Base-by-base conservation (phyloP, 2,329 filamentous ascomycete genomes). In the Trichophyton mentagrophytes region DNA sequence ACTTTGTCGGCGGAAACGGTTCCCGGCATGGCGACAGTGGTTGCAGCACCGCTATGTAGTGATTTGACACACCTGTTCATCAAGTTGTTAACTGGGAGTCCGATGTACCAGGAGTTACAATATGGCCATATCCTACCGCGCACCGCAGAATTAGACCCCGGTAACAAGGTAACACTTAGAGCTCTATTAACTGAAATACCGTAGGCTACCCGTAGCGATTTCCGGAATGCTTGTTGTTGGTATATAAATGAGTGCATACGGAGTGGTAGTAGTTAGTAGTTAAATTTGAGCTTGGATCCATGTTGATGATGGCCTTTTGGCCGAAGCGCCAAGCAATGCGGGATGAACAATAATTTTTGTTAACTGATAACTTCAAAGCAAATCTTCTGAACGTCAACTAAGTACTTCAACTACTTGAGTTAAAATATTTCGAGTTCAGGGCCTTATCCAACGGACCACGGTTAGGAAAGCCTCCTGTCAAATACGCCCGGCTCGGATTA, bases 1-100 rank as follows among this genome's bases (percentile, higher is more conserved):
- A 86, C 72, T 57, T 72, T 68, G 30, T 70, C 63, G 65, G 72
- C 72, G 64, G 74, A 65, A 57, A 61, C 71, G 66, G 73, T 77
- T 73, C 66, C 62, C 62, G 67, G 61, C 71, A 72, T 73, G 27
- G 36, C 67, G 40, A 27, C 9, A 17, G 33, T 36, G 13, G 51
- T 8, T 4, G 44, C 17, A 20, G 11, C 3, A 8, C 8, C 42
- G 11, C 15, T 17, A 7, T 11, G 40, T 11, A 9, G 5, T 5
- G 51, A 11, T 5, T 30, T 30, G 27, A 30, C 1, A 30, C 51
- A 38, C 27, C 27, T 55, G 30, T n/a, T 55, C 30, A 8, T 33
- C 15, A n/a, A 11, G 51, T 17, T 20, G 51, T 55, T 55, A 55
- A 15, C 17, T 13, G 17, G 30, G 17, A 9, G 13, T 30, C 3